phyloP scores from a whole-genome alignment of 2,329 filamentous ascomycete species.

The Keithomyces neogunnii region DNA sequence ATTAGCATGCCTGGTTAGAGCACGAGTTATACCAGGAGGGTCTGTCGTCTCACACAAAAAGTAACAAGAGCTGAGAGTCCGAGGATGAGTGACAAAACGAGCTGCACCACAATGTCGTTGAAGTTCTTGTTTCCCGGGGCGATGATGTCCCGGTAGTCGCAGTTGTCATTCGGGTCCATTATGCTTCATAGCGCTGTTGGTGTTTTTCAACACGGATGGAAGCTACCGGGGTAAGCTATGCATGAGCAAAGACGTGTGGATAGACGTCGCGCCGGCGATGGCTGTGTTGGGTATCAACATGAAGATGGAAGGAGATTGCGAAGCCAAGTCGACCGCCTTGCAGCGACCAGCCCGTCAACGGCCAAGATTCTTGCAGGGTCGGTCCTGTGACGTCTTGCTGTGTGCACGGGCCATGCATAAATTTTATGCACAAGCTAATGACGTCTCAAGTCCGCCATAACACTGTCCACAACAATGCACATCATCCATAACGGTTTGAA shows the following conservation, averaged over 20 bases:
- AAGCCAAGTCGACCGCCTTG: neutral
- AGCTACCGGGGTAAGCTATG: neutral
- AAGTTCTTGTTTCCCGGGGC: slow-evolving; percentile 15
- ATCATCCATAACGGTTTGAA: no score
- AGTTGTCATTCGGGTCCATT: slow-evolving; percentile 6
- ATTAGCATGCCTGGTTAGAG: neutral
- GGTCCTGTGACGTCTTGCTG: slow-evolving; percentile 5
- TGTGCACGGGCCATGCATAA: slow-evolving; percentile 1
- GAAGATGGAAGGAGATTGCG: neutral
- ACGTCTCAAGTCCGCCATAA: no score
- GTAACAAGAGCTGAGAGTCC: slow-evolving; percentile 63
- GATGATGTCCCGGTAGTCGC: slow-evolving; percentile 16
- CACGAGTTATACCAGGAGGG: neutral
- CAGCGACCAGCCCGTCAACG: neutral
- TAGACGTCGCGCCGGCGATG: no score
- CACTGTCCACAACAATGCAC: no score
- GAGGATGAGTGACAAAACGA: slow-evolving; percentile 62
- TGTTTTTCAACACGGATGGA: neutral
- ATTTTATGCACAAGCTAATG: neutral
- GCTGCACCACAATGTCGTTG: slow-evolving; percentile 53
- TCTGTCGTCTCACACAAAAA: slow-evolving; percentile 56
- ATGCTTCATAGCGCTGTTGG: slow-evolving; percentile 4
- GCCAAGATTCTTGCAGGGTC: neutral
- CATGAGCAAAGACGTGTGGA: neutral
- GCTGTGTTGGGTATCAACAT: neutral